Percentiles rank a stretch among this genome's conserved stretches.
phyloP scores from a whole-genome alignment of 2,329 filamentous ascomycete species.

The Calonectria henricotiae region DNA sequence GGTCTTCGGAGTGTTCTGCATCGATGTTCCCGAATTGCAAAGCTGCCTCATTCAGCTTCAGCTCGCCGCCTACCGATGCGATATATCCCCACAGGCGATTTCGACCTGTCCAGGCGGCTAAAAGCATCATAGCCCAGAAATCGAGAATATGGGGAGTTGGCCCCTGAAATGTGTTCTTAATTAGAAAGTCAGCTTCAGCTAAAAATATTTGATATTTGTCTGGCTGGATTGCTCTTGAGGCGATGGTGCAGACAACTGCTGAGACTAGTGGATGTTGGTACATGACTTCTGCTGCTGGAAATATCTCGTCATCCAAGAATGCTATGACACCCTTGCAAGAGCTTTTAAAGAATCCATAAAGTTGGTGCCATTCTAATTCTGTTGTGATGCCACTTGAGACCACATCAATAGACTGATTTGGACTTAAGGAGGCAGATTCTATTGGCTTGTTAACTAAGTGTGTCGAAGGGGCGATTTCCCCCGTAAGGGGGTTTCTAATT shows the following conservation, averaged over 20 bases:
- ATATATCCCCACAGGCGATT: constrained; percentile 3
- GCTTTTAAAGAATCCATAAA: not conserved
- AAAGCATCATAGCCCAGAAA: constrained; percentile 9
- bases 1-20: not conserved
- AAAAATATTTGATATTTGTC: constrained; percentile 16
- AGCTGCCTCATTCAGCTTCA: not conserved
- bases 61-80: constrained; percentile 8
- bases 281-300: not conserved
- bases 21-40: not conserved
- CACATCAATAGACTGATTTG: not conserved
- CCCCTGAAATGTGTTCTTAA: not conserved
- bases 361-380: not conserved
- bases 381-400: constrained; percentile 15
- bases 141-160: not conserved
- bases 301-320: constrained; percentile 9
- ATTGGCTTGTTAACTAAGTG: not conserved
- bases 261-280: not conserved
- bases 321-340: constrained; percentile 3
- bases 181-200: not conserved
- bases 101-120: constrained; percentile 2
- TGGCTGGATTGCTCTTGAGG: constrained; percentile 6
- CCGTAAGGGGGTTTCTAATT: not conserved
- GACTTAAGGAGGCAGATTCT: not conserved
- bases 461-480: not conserved
- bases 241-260: constrained; percentile 5